Evolutionary conservation across 805 yeast genomes (phyloP).

Genomic region (Teunomyces barrocoloradensis): DNA sequence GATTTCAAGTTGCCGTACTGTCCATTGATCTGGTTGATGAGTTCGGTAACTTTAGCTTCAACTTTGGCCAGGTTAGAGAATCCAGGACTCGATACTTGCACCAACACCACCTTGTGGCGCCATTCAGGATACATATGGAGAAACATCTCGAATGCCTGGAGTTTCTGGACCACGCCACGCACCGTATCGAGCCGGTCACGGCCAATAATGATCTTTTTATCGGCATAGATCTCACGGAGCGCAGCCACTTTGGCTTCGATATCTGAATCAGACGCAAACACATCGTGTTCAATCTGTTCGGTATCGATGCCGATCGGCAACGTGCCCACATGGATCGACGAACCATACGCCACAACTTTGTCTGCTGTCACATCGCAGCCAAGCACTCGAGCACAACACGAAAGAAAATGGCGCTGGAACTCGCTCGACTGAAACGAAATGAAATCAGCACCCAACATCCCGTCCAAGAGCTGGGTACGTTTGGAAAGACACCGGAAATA

Average conservation of each 20-base stretch:
- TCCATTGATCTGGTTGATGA: slow-evolving; percentile 79
- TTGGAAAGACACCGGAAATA: slow-evolving; percentile 87
- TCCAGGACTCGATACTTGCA: slow-evolving; percentile 89
- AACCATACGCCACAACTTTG: slow-evolving; percentile 70
- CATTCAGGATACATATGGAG: slow-evolving; percentile 90
- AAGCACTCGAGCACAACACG: slow-evolving; percentile 82
- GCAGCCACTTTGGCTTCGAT: slow-evolving; percentile 65
- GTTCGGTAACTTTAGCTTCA: slow-evolving; percentile 79
- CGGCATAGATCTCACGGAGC: slow-evolving; percentile 59
- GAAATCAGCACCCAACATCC: slow-evolving; percentile 85
- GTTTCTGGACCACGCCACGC: slow-evolving; percentile 89
- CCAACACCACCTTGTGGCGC: slow-evolving; percentile 80
- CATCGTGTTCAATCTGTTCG: slow-evolving; percentile 60
- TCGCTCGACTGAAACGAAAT: slow-evolving; percentile 84
- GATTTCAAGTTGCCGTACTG: slow-evolving; percentile 78
- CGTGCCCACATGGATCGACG: slow-evolving; percentile 67
- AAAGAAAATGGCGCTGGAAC: slow-evolving; percentile 86
- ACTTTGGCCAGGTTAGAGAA: slow-evolving; percentile 57
- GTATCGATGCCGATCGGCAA: slow-evolving; percentile 91
- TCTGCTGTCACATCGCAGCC: slow-evolving; percentile 71
- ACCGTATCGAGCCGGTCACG: slow-evolving; percentile 91
- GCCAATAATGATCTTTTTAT: slow-evolving; percentile 81
- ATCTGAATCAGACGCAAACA: slow-evolving; percentile 35
- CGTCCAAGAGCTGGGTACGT: slow-evolving; percentile 79
- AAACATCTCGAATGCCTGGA: slow-evolving; percentile 87